Evolutionary conservation across 139 green algal species (phyloP).

Genomic region (Mychonastes homosphaera): DNA sequence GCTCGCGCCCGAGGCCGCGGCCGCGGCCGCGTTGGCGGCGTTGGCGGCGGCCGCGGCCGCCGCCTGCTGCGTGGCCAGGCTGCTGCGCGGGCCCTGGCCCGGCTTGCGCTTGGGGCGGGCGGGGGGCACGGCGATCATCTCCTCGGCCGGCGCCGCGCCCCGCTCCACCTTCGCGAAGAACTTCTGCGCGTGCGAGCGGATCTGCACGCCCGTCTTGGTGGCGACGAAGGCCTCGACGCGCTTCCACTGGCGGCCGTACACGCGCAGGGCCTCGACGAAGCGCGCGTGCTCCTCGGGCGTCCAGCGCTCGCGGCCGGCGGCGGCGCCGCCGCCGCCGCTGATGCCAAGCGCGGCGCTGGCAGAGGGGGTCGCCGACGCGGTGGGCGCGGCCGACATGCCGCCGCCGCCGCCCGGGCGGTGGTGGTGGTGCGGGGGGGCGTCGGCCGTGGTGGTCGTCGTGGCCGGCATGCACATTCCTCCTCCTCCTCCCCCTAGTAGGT

Average conservation of each 20-base stretch:
- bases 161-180: slow-evolving; percentile 69
- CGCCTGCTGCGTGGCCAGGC: slow-evolving; percentile 1
- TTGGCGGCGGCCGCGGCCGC: not conserved
- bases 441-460: too few relatives aligned
- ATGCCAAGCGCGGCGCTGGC: too few relatives aligned
- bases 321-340: too few relatives aligned
- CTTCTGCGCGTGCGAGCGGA: slow-evolving; percentile 85
- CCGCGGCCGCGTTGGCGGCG: not conserved
- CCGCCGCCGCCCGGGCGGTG: too few relatives aligned
- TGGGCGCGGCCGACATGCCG: too few relatives aligned
- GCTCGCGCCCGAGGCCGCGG: not conserved
- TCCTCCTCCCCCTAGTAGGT: too few relatives aligned
- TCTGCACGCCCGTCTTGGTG: slow-evolving; percentile 88
- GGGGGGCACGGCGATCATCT: slow-evolving; percentile 61
- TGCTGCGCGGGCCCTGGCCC: slow-evolving; percentile 1
- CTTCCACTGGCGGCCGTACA: slow-evolving; percentile 37
- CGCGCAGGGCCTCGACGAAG: slow-evolving; percentile 54
- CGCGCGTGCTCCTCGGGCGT: slow-evolving; percentile 54
- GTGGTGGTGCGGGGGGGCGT: too few relatives aligned
- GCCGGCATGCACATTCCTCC: too few relatives aligned
- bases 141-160: slow-evolving; percentile 15
- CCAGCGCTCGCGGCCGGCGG: slow-evolving; percentile 64
- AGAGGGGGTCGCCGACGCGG: too few relatives aligned
- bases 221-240: slow-evolving; percentile 50
- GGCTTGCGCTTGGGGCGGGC: slow-evolving; percentile 74